Evolutionary conservation across 345 rosid genomes (phyloP).

Genomic region (Hibiscus syriacus): DNA sequence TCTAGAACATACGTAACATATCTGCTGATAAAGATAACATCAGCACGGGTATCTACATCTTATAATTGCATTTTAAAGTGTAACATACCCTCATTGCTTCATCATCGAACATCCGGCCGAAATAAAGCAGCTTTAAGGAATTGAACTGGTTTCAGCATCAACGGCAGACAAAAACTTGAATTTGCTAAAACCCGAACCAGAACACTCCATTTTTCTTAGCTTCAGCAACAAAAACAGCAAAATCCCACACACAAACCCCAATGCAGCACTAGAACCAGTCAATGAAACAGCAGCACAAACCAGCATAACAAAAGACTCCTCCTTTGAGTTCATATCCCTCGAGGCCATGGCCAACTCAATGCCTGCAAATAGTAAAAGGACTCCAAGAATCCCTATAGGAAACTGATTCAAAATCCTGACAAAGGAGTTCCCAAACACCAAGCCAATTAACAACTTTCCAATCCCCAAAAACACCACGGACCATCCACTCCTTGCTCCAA

Average conservation of each 20-base stretch:
- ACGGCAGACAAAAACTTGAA: neutral
- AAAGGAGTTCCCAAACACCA: slow-evolving; percentile 77
- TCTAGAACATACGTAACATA: neutral
- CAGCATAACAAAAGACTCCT: slow-evolving; percentile 71
- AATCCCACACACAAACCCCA: slow-evolving; percentile 79
- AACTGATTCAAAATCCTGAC: slow-evolving; percentile 65
- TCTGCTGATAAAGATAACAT: neutral
- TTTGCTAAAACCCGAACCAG: neutral
- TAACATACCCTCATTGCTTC: neutral
- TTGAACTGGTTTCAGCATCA: slow-evolving; percentile 5
- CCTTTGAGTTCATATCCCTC: slow-evolving; percentile 65
- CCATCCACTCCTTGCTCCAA: slow-evolving; percentile 71
- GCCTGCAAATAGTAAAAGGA: slow-evolving; percentile 74
- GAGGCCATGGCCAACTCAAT: slow-evolving; percentile 84
- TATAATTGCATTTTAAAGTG: neutral
- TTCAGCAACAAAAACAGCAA: slow-evolving; percentile 61
- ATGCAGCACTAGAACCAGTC: slow-evolving; percentile 86
- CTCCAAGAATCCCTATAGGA: slow-evolving; percentile 87
- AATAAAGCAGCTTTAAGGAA: neutral
- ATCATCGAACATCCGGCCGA: neutral
- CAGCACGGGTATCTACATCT: neutral
- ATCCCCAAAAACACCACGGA: slow-evolving; percentile 63
- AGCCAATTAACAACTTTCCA: slow-evolving; percentile 57
- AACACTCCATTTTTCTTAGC: slow-evolving; percentile 43
- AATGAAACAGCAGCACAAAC: slow-evolving; percentile 80